A percentile compares a stretch with the other conserved stretches of the same genome.
These are phyloP conservation scores for Asterochloris erici DNA, from an alignment of 139 green algal genomes.

Conservation along the genomic window DNA sequence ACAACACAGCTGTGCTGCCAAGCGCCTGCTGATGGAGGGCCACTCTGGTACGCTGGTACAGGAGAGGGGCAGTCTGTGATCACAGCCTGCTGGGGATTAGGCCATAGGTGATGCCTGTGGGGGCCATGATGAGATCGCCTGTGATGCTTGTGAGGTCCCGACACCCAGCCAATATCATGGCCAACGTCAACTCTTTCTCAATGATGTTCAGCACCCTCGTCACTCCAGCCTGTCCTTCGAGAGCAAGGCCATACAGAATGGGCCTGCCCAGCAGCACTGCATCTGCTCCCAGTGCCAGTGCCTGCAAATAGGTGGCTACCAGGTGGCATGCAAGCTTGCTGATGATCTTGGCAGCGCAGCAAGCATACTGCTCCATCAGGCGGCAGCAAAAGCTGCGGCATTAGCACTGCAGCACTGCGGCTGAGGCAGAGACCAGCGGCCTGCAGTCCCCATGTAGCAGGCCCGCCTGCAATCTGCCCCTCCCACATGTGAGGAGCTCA, in stretches of 20 bases:
- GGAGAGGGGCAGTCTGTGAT: not conserved
- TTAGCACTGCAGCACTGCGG: too few species aligned
- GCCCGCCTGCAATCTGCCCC: too few species aligned
- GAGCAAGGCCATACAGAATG: constrained; percentile 84
- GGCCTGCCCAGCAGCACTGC: constrained; percentile 88
- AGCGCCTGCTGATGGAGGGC: too few species aligned
- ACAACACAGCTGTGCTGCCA: too few species aligned
- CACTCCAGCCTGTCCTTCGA: constrained; percentile 71
- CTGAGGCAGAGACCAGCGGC: too few species aligned
- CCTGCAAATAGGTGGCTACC: constrained; percentile 22
- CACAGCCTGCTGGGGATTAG: not conserved
- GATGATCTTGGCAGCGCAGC: too few species aligned
- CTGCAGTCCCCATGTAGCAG: too few species aligned
- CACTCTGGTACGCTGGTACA: too few species aligned
- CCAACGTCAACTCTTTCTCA: constrained; percentile 51
- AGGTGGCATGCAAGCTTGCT: too few species aligned
- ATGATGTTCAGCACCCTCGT: constrained; percentile 50
- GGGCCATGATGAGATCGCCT: not conserved
- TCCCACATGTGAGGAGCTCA: too few species aligned
- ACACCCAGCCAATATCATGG: constrained; percentile 47
- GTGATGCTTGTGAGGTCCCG: constrained; percentile 5
- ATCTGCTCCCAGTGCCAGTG: constrained; percentile 82
- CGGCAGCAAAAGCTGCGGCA: too few species aligned
- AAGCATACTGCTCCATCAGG: too few species aligned
- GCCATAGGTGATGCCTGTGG: not conserved